Evolutionary conservation across 768 basidiomycete genomes (phyloP).

Genomic region (Rhodotorula sphaerocarpa): DNA sequence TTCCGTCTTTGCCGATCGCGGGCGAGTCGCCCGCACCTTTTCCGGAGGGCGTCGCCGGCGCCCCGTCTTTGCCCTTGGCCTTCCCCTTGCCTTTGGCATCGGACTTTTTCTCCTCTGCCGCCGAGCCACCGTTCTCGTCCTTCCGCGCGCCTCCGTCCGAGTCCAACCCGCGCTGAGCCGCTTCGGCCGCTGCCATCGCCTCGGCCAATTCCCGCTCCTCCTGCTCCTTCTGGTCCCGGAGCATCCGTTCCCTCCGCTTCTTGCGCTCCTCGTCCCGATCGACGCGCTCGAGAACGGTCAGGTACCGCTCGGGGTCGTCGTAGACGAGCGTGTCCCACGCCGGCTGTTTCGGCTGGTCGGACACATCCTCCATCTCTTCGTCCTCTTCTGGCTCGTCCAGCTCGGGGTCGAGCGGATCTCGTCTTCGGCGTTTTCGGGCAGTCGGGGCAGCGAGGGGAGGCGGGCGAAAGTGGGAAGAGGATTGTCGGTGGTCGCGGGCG

Average conservation of each 20-base stretch:
- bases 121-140: conserved; percentile 9
- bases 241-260: conserved; percentile 66
- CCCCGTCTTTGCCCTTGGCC: conserved; percentile 11
- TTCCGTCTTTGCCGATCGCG: conserved; percentile 24
- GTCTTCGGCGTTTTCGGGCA: conserved; percentile 37
- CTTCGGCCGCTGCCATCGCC: conserved; percentile 42
- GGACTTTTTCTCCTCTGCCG: conserved; percentile 46
- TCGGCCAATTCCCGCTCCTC: conserved; percentile 38
- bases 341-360: conserved; percentile 46
- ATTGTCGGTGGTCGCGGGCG: conserved; percentile 34
- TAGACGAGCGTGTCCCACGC: conserved; percentile 76
- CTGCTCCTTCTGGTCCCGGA: conserved; percentile 55
- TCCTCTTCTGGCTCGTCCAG: conserved; percentile 58
- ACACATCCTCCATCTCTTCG: conserved; percentile 57
- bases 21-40: conserved; percentile 2
- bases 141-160: conserved; percentile 4
- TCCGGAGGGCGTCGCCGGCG: conserved; percentile 5
- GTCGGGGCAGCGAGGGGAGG: conserved; percentile 45
- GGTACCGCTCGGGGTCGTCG: conserved; percentile 70
- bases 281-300: conserved; percentile 62
- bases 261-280: conserved; percentile 77
- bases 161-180: conserved; percentile 36
- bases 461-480: conserved; percentile 50
- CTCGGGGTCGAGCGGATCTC: conserved; percentile 57
- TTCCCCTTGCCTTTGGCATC: conserved; percentile 43